Evolutionary conservation across 2,329 filamentous ascomycete species (phyloP).

Genomic region (Thelonectria discophora): DNA sequence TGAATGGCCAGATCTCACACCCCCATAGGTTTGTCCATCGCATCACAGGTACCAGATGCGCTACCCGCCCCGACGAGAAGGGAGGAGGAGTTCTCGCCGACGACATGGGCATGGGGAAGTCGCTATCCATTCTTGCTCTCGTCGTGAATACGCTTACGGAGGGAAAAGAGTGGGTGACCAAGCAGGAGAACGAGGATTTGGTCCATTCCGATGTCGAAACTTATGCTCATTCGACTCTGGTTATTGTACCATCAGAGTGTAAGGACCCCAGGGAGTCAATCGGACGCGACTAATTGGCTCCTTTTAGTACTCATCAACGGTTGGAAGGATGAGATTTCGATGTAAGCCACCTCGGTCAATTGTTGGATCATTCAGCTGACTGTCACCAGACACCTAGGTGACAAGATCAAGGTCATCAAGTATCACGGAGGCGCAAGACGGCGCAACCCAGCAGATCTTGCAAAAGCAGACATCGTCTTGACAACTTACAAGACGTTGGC

Average conservation of each 20-base stretch:
- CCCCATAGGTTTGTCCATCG: constrained; percentile 47
- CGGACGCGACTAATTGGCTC: neutral
- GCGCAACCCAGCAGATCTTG: neutral
- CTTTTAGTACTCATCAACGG: constrained; percentile 50
- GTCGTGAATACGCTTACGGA: constrained; percentile 52
- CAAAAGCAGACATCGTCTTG: constrained; percentile 12
- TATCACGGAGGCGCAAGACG: constrained; percentile 10
- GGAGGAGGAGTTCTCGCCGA: constrained; percentile 64
- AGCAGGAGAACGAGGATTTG: constrained; percentile 30
- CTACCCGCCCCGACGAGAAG: constrained; percentile 42
- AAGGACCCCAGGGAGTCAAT: constrained; percentile 21
- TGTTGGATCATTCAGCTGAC: neutral
- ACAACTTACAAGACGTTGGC: constrained; percentile 15
- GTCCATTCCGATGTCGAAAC: constrained; percentile 25
- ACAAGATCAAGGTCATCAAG: neutral
- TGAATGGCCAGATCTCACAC: neutral
- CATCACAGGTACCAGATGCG: constrained; percentile 50
- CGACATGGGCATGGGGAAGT: constrained; percentile 70
- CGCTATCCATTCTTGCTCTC: constrained; percentile 60
- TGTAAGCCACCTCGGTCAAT: constrained; percentile 37
- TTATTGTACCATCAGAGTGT: constrained; percentile 55
- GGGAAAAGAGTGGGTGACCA: constrained; percentile 48
- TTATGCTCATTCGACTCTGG: constrained; percentile 52
- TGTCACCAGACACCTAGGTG: neutral
- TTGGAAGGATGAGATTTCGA: constrained; percentile 51